Evolutionary conservation across 441 rosid genomes (phyloP).

Genomic region (Aleurites moluccanus): DNA sequence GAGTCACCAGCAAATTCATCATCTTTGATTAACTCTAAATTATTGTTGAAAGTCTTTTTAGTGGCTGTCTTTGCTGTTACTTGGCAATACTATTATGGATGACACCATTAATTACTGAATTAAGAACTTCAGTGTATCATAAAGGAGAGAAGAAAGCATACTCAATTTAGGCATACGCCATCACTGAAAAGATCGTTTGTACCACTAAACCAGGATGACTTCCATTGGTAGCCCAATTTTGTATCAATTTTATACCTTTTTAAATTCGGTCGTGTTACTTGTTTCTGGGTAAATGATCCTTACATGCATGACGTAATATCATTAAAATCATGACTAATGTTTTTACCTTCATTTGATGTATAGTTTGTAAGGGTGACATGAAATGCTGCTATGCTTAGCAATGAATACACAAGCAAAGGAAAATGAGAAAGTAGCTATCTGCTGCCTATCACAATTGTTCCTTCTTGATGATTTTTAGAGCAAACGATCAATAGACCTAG

Average conservation of each 20-base stretch:
- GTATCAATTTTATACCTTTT: slow-evolving; percentile 15
- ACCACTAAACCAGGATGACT: slow-evolving; percentile 4
- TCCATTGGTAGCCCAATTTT: slow-evolving; percentile 23
- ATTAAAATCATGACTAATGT: no score
- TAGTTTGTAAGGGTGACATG: no score
- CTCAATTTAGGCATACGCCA: slow-evolving; percentile 2
- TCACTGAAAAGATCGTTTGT: slow-evolving; percentile 12
- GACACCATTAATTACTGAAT: slow-evolving; percentile 13
- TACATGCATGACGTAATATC: no score
- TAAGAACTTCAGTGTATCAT: slow-evolving; percentile 24
- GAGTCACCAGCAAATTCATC: slow-evolving; percentile 25
- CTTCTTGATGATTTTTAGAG: no score
- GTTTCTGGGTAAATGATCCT: background rate
- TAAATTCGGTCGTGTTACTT: background rate
- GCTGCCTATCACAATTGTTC: no score
- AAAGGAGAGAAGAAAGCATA: slow-evolving; percentile 21
- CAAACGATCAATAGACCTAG: no score
- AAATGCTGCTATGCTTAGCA: no score
- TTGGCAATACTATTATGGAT: slow-evolving; percentile 58
- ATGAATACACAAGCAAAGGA: no score
- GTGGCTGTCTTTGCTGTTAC: slow-evolving; percentile 61
- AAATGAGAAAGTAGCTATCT: no score
- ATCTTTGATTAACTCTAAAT: slow-evolving; percentile 47
- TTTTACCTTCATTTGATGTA: no score
- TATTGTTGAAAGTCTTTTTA: slow-evolving; percentile 54